phyloP scores from a whole-genome alignment of 805 yeast genomes.

The Barnettozyma californica region DNA sequence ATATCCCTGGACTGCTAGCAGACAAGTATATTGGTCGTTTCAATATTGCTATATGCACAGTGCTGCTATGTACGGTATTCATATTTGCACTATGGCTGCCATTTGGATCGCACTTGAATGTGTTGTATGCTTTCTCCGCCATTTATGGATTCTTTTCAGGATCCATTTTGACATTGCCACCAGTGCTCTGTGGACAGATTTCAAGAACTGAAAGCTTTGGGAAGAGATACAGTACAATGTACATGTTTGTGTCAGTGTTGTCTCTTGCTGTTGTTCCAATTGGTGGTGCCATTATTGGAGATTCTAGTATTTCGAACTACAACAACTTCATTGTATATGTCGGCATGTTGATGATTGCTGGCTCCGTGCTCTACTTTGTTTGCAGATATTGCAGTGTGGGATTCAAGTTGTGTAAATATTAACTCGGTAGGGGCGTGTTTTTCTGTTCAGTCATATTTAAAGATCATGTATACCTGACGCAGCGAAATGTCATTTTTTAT shows the following conservation, averaged over 20 bases:
- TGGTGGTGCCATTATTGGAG: conserved; percentile 42
- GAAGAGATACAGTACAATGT: conserved; percentile 50
- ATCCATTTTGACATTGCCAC: conserved; percentile 50
- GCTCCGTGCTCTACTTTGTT: conserved; percentile 33
- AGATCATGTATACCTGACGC: too few relatives aligned
- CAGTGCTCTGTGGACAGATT: conserved; percentile 55
- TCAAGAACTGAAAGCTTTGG: conserved; percentile 52
- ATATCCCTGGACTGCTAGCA: conserved; percentile 39
- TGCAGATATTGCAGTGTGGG: conserved; percentile 44
- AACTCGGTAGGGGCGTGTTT: too few relatives aligned
- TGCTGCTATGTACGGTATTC: conserved; percentile 30
- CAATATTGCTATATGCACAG: conserved; percentile 41
- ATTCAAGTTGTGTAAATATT: conserved; percentile 30
- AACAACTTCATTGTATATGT: conserved; percentile 40
- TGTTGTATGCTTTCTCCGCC: conserved; percentile 39
- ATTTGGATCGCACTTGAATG: conserved; percentile 32
- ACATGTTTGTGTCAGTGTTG: conserved; percentile 50
- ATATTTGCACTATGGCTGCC: conserved; percentile 39
- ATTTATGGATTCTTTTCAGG: conserved; percentile 54
- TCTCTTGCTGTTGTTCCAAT: conserved; percentile 44
- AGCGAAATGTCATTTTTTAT: too few relatives aligned
- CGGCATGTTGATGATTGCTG: conserved; percentile 35
- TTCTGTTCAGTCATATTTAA: too few relatives aligned
- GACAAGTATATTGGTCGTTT: conserved; percentile 45
- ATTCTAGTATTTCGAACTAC: conserved; percentile 29